Conservation (phyloP, 1,284 basidiomycete genomes). For the Xerocomus amazonicus region DNA sequence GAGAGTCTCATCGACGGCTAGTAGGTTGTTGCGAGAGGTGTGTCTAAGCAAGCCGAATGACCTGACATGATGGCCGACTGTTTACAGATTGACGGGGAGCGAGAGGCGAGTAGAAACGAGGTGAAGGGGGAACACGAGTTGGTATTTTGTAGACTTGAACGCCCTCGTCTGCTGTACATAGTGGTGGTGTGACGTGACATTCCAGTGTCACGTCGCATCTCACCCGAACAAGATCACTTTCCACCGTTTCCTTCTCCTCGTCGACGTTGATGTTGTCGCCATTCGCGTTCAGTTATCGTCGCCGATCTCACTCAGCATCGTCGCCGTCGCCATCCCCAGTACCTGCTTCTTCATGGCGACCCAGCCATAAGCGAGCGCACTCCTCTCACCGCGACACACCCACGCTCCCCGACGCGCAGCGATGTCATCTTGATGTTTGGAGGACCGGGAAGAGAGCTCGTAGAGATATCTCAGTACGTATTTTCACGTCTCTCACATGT, state of each 20-base stretch:
- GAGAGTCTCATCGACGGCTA: slow-evolving; percentile 12
- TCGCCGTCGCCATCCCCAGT: slow-evolving; percentile 38
- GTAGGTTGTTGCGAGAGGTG: slow-evolving; percentile 15
- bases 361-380: slow-evolving; percentile 46
- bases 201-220: slow-evolving; percentile 12
- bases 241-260: not conserved
- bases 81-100: slow-evolving; percentile 5
- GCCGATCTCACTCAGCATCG: slow-evolving; percentile 56
- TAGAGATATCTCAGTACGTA: slow-evolving; percentile 44
- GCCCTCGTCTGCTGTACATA: slow-evolving; percentile 24
- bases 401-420: slow-evolving; percentile 39
- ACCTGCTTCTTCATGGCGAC: slow-evolving; percentile 38
- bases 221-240: slow-evolving; percentile 17
- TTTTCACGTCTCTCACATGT: not conserved
- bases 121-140: slow-evolving; percentile 13
- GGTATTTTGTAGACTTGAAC: slow-evolving; percentile 18
- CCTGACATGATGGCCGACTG: slow-evolving; percentile 1
- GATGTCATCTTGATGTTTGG: slow-evolving; percentile 52
- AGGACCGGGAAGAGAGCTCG: slow-evolving; percentile 52
- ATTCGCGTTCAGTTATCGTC: slow-evolving; percentile 40
- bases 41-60: not conserved
- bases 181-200: slow-evolving; percentile 20
- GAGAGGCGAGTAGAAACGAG: not conserved
- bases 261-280: slow-evolving; percentile 25
- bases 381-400: slow-evolving; percentile 36